Base-by-base conservation (phyloP, 148 eudicot species). In the Drosera capensis region DNA sequence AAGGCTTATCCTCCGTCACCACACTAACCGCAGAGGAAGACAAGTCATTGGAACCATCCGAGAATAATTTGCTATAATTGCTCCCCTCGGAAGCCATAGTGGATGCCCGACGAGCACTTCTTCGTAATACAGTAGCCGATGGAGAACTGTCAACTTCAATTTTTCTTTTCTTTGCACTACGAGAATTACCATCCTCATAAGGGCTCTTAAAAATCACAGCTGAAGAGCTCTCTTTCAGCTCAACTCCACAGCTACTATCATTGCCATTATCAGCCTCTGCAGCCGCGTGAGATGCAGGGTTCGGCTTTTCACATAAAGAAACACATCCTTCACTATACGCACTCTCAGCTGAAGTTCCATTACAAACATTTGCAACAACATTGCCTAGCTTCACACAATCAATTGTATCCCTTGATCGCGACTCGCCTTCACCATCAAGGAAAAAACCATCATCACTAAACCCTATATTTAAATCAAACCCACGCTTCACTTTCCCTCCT, bases 91-190 rank as follows among this genome's bases (percentile, higher is more conserved):
- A 51, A 18, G 53, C 55, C 6, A 34, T 34, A 45, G 48, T 77
- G n/a, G n/a, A n/a, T 49, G 74, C 70, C 67, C 84, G 79, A 15
- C 92, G 80, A 40, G 77, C 71, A 63, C 92, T 88, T 52, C 96
- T 72, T 67, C 96, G 77, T 68, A 83, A 50, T 26, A 63, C 72
- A n/a, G 79, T 71, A 52, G 65, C 70, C 1, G 54, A 48, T 0
- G 67, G 57, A 56, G 73, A 44, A 29, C 47, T 43, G 42, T 28
- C 50, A 42, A 64, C 65, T 8, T 44, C 45, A 26, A 59, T 25
- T 45, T 58, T 72, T 43, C 66, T 77, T 62, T 63, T 84, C 64
- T 73, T 80, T 48, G 71, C 69, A 31, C 67, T 57, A 14, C 64
- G 74, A 11, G 55, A 50, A 65, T 60, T 60, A 20, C 25, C 43